Evolutionary conservation across 2,329 filamentous ascomycete genomes (phyloP).

Genomic region (Fusarium sp.): DNA sequence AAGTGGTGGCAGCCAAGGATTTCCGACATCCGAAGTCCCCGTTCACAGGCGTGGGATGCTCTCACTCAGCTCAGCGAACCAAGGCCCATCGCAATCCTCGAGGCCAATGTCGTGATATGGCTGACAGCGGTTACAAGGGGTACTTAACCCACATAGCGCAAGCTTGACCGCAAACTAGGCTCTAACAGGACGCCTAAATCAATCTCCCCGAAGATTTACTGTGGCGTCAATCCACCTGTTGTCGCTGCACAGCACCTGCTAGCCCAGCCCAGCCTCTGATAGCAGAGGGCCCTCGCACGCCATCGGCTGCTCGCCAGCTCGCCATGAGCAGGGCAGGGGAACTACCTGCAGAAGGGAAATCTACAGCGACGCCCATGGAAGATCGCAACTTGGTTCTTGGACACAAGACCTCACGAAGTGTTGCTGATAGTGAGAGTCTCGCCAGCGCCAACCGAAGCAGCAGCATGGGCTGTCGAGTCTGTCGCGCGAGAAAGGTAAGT

Average conservation of each 20-base stretch:
- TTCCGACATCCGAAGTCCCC: conserved; percentile 37
- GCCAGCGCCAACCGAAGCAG: conserved; percentile 32
- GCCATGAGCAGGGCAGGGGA: conserved; percentile 40
- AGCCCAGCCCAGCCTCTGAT: conserved; percentile 40
- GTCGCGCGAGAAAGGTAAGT: conserved; percentile 55
- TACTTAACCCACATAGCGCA: conserved; percentile 40
- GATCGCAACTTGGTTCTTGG: conserved; percentile 24
- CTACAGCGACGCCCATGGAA: conserved; percentile 17
- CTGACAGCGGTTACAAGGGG: conserved; percentile 35
- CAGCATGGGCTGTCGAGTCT: conserved; percentile 56
- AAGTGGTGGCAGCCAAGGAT: neutral
- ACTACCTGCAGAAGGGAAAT: neutral
- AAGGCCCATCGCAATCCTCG: conserved; percentile 38
- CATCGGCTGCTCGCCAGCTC: conserved; percentile 48
- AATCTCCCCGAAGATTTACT: conserved; percentile 32
- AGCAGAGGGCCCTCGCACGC: conserved; percentile 44
- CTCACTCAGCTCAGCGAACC: neutral
- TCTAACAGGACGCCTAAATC: conserved; percentile 19
- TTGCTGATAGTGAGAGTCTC: conserved; percentile 27
- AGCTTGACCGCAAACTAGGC: conserved; percentile 24
- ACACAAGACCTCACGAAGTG: conserved; percentile 34
- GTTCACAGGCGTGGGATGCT: conserved; percentile 21
- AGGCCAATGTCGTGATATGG: conserved; percentile 44
- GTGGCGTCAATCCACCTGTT: conserved; percentile 32
- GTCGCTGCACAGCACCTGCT: conserved; percentile 2